A percentile compares a stretch with the other conserved stretches of the same genome.
Evolutionary conservation across 2,329 filamentous ascomycete species (phyloP).

Genomic region (Phialocephala subalpina): DNA sequence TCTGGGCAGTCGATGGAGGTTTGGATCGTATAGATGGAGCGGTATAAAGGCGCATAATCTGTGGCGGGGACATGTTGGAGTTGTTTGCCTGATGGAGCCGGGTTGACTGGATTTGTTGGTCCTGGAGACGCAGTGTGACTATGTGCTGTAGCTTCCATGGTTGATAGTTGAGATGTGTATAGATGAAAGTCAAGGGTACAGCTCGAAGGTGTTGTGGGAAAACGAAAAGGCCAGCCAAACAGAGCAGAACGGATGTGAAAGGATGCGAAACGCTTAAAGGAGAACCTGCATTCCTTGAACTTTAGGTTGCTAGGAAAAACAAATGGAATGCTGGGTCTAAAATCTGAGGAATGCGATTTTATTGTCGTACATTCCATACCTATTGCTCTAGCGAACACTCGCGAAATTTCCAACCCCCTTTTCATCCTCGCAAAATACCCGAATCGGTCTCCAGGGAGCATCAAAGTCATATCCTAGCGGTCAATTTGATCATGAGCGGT

Average conservation of each 20-base stretch:
- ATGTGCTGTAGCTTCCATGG: background rate
- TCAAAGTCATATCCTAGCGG: background rate
- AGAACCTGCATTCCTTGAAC: background rate
- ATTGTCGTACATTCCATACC: conserved; percentile 1
- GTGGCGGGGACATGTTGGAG: conserved; percentile 12
- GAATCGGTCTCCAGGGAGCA: background rate
- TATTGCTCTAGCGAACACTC: background rate
- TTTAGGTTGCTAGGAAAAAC: background rate
- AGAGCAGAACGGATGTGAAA: background rate
- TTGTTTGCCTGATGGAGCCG: background rate
- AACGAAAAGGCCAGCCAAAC: background rate
- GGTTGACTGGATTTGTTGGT: background rate
- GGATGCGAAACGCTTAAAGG: background rate
- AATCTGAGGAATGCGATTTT: background rate
- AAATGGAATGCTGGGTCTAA: conserved; percentile 1
- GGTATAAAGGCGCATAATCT: conserved; percentile 27
- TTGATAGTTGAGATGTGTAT: background rate
- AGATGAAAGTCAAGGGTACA: background rate
- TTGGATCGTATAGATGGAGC: conserved; percentile 26
- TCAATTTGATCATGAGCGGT: conserved; percentile 28
- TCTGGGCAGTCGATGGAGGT: background rate
- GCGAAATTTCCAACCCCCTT: background rate
- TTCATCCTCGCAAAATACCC: background rate
- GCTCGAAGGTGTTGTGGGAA: background rate
- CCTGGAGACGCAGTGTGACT: background rate